Conservation (phyloP, 441 rosid genomes). For the Rhodomyrtus psidioides region DNA sequence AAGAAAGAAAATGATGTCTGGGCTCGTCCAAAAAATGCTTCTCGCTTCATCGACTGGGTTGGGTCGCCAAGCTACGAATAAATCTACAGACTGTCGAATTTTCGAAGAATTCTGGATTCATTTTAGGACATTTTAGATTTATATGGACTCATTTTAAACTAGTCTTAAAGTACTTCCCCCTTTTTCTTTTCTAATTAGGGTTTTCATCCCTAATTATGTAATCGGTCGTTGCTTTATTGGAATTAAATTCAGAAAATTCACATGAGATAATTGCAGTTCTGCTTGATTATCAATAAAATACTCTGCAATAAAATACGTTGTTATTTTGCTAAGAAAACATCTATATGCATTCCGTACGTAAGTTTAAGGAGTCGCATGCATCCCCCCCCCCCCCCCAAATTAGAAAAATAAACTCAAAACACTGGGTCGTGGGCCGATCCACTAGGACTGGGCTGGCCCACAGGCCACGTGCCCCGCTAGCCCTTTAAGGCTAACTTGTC, state of each 20-base stretch:
- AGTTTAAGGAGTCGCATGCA: rapidly evolving
- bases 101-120: neutral
- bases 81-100: neutral
- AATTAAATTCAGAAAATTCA: neutral
- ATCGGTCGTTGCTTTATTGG: neutral
- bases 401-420: neutral
- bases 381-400: rapidly evolving
- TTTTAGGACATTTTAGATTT: neutral
- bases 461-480: neutral
- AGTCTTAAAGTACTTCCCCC: no score
- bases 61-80: no score
- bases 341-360: rapidly evolving
- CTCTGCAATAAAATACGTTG: neutral
- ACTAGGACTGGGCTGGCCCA: neutral
- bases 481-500: neutral
- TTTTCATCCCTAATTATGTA: no score
- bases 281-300: neutral
- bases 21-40: no score
- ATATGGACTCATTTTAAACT: no score
- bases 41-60: no score
- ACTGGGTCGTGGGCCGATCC: neutral
- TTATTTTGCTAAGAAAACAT: neutral
- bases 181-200: no score
- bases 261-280: neutral
- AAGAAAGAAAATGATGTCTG: no score